Evolutionary conservation across 768 basidiomycete species (phyloP).

Genomic region (Kwoniella sp.): DNA sequence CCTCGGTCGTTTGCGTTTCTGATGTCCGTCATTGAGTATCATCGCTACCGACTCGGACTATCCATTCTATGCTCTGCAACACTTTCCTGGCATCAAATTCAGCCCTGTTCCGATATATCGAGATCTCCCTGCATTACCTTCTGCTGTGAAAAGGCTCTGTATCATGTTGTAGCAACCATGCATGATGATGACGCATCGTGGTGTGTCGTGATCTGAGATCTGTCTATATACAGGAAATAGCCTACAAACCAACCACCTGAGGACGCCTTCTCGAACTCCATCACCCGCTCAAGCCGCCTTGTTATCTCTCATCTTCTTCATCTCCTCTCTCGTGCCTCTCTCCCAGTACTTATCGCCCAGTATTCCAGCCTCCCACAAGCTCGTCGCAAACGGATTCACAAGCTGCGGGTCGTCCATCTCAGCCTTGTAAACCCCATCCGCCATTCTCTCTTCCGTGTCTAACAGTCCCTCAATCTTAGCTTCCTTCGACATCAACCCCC

Average conservation of each 20-base stretch:
- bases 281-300: slow-evolving; percentile 17
- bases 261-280: no score
- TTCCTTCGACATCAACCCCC: slow-evolving; percentile 72
- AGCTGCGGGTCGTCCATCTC: slow-evolving; percentile 79
- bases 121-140: background rate
- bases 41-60: no score
- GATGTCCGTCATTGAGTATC: background rate
- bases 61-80: no score
- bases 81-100: no score
- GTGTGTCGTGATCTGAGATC: no score
- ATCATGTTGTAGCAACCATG: background rate
- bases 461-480: slow-evolving; percentile 79
- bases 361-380: slow-evolving; percentile 77
- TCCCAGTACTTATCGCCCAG: slow-evolving; percentile 65
- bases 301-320: slow-evolving; percentile 56
- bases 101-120: no score
- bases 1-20: no score
- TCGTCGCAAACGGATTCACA: slow-evolving; percentile 68
- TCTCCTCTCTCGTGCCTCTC: slow-evolving; percentile 68
- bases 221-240: no score
- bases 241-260: background rate
- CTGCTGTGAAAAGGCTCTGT: background rate
- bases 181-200: background rate
- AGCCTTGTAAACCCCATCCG: slow-evolving; percentile 80
- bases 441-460: slow-evolving; percentile 79